These are phyloP conservation scores for Stenogyne calaminthoides DNA, from an alignment of 305 asterid species.

Conservation along the genomic window DNA sequence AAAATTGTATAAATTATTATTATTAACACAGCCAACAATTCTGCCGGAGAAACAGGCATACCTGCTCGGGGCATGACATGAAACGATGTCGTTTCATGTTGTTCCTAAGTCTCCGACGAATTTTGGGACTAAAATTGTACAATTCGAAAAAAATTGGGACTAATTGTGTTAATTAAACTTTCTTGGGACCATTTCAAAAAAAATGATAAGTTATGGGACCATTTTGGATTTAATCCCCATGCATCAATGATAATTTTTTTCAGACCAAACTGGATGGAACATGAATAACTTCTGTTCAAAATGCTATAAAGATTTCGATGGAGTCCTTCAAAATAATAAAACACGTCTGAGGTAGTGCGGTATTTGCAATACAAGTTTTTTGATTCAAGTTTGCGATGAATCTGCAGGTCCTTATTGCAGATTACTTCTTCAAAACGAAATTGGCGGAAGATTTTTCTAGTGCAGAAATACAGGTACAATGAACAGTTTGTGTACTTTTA, in stretches of 20 bases:
- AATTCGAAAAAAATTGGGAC: no score
- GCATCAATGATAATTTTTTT: not conserved
- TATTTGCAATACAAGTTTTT: conserved; percentile 13
- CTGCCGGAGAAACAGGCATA: no score
- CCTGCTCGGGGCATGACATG: no score
- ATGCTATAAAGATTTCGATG: not conserved
- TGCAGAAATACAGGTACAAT: conserved; percentile 79
- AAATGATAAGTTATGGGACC: no score
- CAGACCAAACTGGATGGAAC: not conserved
- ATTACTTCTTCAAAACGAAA: no score
- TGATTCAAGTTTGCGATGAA: conserved; percentile 29
- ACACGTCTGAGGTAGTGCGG: not conserved
- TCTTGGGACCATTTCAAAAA: no score
- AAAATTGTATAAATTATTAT: no score
- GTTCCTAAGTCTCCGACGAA: not conserved
- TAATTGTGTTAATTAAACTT: no score
- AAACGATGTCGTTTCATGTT: no score
- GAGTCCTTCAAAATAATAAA: conserved; percentile 13
- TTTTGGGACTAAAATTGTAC: no score
- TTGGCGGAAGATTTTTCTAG: conserved; percentile 68
- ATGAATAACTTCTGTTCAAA: not conserved
- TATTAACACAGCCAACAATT: no score
- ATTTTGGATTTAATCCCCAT: not conserved
- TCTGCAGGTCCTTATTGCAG: conserved; percentile 81
- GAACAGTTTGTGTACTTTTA: conserved; percentile 17